These are phyloP conservation scores for Pelargonium myrrhifolium DNA, from an alignment of 441 rosid species.

Conservation along the genomic window DNA sequence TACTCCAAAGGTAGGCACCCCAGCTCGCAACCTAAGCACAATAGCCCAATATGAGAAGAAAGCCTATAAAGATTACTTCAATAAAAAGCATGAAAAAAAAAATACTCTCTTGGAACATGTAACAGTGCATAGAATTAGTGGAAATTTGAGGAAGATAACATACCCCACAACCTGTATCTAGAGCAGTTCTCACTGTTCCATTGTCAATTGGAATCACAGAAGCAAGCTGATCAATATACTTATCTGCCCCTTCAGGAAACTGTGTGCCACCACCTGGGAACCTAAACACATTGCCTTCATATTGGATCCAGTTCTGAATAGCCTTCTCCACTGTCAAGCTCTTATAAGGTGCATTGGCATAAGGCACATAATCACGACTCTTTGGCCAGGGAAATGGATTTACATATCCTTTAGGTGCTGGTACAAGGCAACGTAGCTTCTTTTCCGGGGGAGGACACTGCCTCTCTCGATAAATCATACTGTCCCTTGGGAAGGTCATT, in stretches of 20 bases:
- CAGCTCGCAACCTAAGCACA: conserved; percentile 14
- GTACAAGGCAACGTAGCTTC: conserved; percentile 14
- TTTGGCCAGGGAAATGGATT: conserved; percentile 18
- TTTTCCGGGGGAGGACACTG: conserved; percentile 15
- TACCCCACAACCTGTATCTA: conserved; percentile 20
- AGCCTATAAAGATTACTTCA: background rate
- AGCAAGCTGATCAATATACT: conserved; percentile 17
- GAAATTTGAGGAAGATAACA: background rate
- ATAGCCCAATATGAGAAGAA: background rate
- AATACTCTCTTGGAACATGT: too few species aligned
- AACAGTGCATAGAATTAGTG: too few species aligned
- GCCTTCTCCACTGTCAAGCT: conserved; percentile 19
- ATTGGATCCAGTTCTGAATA: conserved; percentile 20
- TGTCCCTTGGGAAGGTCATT: conserved; percentile 18
- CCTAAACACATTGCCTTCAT: conserved; percentile 18
- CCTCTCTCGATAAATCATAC: conserved; percentile 13
- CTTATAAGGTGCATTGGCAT: conserved; percentile 15
- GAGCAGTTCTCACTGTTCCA: conserved; percentile 18
- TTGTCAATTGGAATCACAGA: conserved; percentile 17
- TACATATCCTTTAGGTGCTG: conserved; percentile 19
- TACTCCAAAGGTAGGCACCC: conserved; percentile 12
- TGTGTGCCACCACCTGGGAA: conserved; percentile 19
- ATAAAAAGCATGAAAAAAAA: too few species aligned
- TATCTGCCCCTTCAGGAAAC: conserved; percentile 20
- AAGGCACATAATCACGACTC: conserved; percentile 18